Evolutionary conservation across 2,329 filamentous ascomycete genomes (phyloP).

Genomic region (Cercospora janseana): DNA sequence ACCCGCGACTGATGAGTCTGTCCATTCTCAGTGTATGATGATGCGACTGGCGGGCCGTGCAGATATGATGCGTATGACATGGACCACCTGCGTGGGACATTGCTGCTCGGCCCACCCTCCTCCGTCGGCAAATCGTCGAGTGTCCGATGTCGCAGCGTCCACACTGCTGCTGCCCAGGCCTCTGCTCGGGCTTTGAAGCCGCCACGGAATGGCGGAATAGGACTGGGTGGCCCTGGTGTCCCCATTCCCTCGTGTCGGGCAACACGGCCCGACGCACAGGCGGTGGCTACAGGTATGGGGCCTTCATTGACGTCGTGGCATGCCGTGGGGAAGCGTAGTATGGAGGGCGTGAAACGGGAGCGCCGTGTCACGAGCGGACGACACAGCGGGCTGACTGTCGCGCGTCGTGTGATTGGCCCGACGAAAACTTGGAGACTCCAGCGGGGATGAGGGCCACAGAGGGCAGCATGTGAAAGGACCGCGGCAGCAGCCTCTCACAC

Average conservation of each 20-base stretch:
- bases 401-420: constrained; percentile 5
- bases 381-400: constrained; percentile 5
- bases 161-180: constrained; percentile 5
- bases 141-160: background rate
- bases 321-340: too few relatives aligned
- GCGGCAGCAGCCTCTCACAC: constrained; percentile 1
- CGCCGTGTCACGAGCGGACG: constrained; percentile 3
- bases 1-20: background rate
- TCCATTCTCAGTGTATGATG: background rate
- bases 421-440: constrained; percentile 1
- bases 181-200: constrained; percentile 9
- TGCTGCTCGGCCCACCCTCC: background rate
- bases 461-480: constrained; percentile 10
- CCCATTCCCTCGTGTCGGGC: constrained; percentile 5
- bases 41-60: too few relatives aligned
- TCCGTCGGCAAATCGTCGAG: constrained; percentile 1
- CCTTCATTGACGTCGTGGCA: background rate
- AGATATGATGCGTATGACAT: too few relatives aligned
- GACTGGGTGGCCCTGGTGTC: constrained; percentile 4
- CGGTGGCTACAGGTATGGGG: background rate
- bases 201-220: background rate
- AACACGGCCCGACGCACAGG: constrained; percentile 6
- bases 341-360: background rate
- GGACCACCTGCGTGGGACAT: too few relatives aligned
- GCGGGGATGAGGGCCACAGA: constrained; percentile 10